phyloP scores from a whole-genome alignment of 495 filamentous ascomycete species.

The Penicillium cinerascens region DNA sequence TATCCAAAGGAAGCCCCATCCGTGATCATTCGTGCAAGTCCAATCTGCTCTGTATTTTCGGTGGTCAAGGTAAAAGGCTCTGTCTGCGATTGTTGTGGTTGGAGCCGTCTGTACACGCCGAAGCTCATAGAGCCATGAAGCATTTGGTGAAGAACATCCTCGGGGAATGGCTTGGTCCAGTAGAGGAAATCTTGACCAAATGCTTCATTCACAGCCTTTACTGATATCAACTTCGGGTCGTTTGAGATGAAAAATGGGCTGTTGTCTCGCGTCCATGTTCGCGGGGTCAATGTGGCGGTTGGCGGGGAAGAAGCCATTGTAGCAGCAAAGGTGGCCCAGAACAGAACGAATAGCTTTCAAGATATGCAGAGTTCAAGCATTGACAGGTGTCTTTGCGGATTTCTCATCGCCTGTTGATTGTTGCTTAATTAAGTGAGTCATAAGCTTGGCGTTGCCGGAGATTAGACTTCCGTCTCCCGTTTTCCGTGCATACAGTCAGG shows the following conservation, averaged over 20 bases:
- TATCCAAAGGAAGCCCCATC: constrained; percentile 67
- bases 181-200: constrained; percentile 51
- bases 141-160: constrained; percentile 40
- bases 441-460: neutral
- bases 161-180: constrained; percentile 48
- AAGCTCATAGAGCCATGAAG: constrained; percentile 53
- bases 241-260: constrained; percentile 50
- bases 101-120: constrained; percentile 43
- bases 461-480: neutral
- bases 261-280: constrained; percentile 20
- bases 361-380: neutral
- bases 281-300: constrained; percentile 11
- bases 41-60: constrained; percentile 42
- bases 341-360: neutral
- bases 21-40: constrained; percentile 62
- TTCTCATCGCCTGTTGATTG: neutral
- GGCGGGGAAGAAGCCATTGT: constrained; percentile 21
- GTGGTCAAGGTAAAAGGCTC: neutral
- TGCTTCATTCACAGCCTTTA: constrained; percentile 49
- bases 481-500: too few relatives aligned
- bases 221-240: constrained; percentile 44
- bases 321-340: neutral
- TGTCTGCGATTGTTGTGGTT: neutral
- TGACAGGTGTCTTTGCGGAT: neutral
- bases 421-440: neutral